Evolutionary conservation across 306 rosid species (phyloP), one percentile per base, ranked within the genome.

Genomic region (Pueraria montana): DNA sequence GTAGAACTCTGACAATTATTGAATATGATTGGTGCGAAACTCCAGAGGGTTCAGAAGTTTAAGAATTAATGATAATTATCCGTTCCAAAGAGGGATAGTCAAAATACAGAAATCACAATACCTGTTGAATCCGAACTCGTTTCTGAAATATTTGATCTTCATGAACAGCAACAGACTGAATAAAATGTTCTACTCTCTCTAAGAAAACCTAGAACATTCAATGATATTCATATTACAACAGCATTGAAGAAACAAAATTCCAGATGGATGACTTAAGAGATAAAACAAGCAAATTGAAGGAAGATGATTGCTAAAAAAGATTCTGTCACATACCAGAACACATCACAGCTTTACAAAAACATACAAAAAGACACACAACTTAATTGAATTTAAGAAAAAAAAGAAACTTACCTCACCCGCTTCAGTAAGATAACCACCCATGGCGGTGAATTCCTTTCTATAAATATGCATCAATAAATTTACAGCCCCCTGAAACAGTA

Each of bases 361-460:
- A 68, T 17, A 34, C 26, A 38, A 48, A 74, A 26, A 17, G 27
- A 71, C 13, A 18, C 20, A 78, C 8, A 71, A 67, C 71, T 5
- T 48, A 73, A 12, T 23, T 38, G 83, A 42, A 80, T 38, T 65
- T 32, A 32, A 48, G 38, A 75, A 50, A 86, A 85, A 87, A 85
- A 71, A 80, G 80, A 69, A 84, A 83, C 83, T 65, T 92, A 96
- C 99, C 96, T 93, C 98, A 86, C 99, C 99, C 81, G 94, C 93
- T 4, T 96, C 98, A 83, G 97, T 96, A 82, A 96, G 99, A 87
- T 93, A 96, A 84, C 99, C 99, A 80, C 99, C 99, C 93, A 92
- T 93, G 38, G 94, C 87, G 84, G 89, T 72, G 87, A 96, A 96
- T 86, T 96, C 98, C 68, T 80, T 92, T 89, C 93, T 90, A 88